Percentiles rank a stretch among this genome's conserved stretches.
phyloP scores from a whole-genome alignment of 2,329 filamentous ascomycete genomes.

The Microsporum audouinii region DNA sequence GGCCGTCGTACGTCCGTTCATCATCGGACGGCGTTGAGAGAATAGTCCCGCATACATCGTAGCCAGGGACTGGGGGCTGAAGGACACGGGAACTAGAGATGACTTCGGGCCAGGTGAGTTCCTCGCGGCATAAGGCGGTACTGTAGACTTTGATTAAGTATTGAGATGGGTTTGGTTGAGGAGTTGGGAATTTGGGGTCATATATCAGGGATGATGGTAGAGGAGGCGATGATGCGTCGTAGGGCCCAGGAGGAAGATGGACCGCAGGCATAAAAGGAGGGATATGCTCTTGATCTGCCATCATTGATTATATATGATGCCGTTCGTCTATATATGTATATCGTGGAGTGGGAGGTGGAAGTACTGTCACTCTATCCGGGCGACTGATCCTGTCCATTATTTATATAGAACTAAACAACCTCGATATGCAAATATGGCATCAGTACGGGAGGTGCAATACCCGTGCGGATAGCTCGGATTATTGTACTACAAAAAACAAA shows the following conservation, averaged over 20 bases:
- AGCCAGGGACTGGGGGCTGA: slow-evolving; percentile 23
- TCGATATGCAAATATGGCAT: background rate
- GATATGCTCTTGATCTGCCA: slow-evolving; percentile 28
- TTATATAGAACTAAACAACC: background rate
- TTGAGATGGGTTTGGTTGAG: slow-evolving; percentile 25
- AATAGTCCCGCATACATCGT: slow-evolving; percentile 32
- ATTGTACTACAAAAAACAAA: too few species aligned
- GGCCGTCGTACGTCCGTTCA: slow-evolving; percentile 21
- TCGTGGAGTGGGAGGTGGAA: background rate
- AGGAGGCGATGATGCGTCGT: slow-evolving; percentile 15
- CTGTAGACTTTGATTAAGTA: slow-evolving; percentile 33
- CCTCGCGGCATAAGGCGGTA: slow-evolving; percentile 30
- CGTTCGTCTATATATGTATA: background rate
- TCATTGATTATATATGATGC: slow-evolving; percentile 13
- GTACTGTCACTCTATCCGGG: background rate
- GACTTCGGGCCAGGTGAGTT: slow-evolving; percentile 22
- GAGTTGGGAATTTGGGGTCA: slow-evolving; percentile 27
- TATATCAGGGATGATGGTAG: slow-evolving; percentile 23
- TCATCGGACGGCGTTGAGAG: slow-evolving; percentile 26
- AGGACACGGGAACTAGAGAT: slow-evolving; percentile 16
- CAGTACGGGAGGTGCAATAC: background rate
- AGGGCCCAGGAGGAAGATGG: slow-evolving; percentile 23
- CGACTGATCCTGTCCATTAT: background rate
- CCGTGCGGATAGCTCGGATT: background rate
- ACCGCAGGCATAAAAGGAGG: slow-evolving; percentile 30